A percentile compares a stretch with the other conserved stretches of the same genome.
Evolutionary conservation across 1,284 basidiomycete species (phyloP).

Genomic region (Sporisorium reilianum): DNA sequence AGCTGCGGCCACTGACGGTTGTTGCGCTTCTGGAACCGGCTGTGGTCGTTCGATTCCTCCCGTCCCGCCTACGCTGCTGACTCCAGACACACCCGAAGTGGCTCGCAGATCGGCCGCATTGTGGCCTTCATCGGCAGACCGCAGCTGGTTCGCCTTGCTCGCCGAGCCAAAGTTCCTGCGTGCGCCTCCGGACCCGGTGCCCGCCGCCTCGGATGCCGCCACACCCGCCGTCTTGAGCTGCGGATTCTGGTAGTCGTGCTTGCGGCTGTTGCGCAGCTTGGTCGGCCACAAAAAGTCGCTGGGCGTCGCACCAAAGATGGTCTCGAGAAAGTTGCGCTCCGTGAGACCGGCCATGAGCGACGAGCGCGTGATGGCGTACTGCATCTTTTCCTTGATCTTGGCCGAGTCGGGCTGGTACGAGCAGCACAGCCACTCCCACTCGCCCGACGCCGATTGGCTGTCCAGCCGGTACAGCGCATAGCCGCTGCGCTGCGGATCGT

Average conservation of each 20-base stretch:
- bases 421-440: constrained; percentile 63
- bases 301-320: constrained; percentile 54
- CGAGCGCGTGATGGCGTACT: constrained; percentile 56
- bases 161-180: constrained; percentile 57
- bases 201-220: constrained; percentile 58
- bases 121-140: constrained; percentile 2
- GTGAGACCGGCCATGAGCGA: constrained; percentile 54
- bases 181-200: constrained; percentile 56
- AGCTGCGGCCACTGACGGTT: constrained; percentile 15
- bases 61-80: constrained; percentile 9
- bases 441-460: constrained; percentile 55
- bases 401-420: constrained; percentile 62
- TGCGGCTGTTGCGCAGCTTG: constrained; percentile 59
- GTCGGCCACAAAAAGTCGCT: constrained; percentile 57
- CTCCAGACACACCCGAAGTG: constrained; percentile 28
- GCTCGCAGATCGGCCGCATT: constrained; percentile 9
- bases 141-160: constrained; percentile 31
- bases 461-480: constrained; percentile 63
- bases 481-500: constrained; percentile 54
- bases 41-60: constrained; percentile 27
- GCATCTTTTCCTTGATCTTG: constrained; percentile 65
- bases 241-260: constrained; percentile 66
- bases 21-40: constrained; percentile 29
- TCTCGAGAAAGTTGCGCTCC: constrained; percentile 63
- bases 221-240: constrained; percentile 53